A percentile compares a stretch with the other conserved stretches of the same genome.
These are phyloP conservation scores for Schizophyllum commune DNA, from an alignment of 1,284 basidiomycete genomes.

Conservation along the genomic window DNA sequence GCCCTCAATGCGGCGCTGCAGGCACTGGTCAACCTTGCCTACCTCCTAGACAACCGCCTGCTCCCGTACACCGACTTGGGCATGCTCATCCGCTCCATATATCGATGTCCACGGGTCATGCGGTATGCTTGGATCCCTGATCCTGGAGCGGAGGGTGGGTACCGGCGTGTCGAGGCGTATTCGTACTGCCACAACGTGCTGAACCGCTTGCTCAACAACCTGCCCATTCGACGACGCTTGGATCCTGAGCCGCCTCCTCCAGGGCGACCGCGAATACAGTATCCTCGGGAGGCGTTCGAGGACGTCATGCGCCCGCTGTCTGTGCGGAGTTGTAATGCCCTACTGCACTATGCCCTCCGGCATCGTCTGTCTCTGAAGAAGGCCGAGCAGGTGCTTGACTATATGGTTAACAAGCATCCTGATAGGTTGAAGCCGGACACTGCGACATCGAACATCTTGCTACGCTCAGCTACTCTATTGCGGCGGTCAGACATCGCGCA, in stretches of 20 bases:
- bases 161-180: conserved; percentile 36
- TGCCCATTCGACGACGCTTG: conserved; percentile 19
- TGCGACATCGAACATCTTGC: conserved; percentile 48
- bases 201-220: conserved; percentile 30
- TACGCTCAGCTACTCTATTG: conserved; percentile 47
- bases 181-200: conserved; percentile 53
- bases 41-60: conserved; percentile 40
- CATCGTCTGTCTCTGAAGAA: conserved; percentile 44
- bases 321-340: conserved; percentile 45
- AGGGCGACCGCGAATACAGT: neutral
- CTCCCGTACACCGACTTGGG: conserved; percentile 37
- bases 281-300: conserved; percentile 2
- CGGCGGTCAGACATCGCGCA: conserved; percentile 34
- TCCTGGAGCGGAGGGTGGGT: conserved; percentile 16
- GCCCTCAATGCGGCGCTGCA: conserved; percentile 34
- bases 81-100: conserved; percentile 39
- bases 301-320: conserved; percentile 29
- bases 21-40: conserved; percentile 50
- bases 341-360: conserved; percentile 59
- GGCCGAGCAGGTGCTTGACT: conserved; percentile 40
- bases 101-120: conserved; percentile 38
- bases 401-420: conserved; percentile 40
- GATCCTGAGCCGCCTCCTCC: conserved; percentile 2
- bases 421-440: conserved; percentile 35
- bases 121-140: conserved; percentile 36